A percentile compares a stretch with the other conserved stretches of the same genome.
Evolutionary conservation across 2,329 filamentous ascomycete genomes (phyloP).

Genomic region (Nothophaeocryptopus gaeumannii): DNA sequence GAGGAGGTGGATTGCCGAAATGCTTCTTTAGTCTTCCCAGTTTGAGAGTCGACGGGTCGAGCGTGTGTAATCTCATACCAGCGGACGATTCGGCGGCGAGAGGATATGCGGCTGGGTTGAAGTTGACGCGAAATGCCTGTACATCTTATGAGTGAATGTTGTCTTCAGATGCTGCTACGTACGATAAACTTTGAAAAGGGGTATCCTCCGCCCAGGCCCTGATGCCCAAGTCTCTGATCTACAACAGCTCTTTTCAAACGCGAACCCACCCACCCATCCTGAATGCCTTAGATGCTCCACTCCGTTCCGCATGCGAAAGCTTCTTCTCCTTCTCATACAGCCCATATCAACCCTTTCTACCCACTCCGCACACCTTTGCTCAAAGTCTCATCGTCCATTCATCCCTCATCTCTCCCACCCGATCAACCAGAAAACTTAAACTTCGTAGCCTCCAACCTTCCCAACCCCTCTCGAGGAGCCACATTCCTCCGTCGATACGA

Average conservation of each 20-base stretch:
- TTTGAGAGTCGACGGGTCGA: too few relatives aligned
- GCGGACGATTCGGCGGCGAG: too few relatives aligned
- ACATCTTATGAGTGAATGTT: too few relatives aligned
- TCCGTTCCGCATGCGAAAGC: not conserved
- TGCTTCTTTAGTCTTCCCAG: too few relatives aligned
- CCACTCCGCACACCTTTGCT: not conserved
- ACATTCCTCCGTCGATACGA: constrained; percentile 91
- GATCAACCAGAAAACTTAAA: constrained; percentile 66
- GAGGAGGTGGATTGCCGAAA: too few relatives aligned
- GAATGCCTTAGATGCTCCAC: not conserved
- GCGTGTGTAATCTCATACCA: too few relatives aligned
- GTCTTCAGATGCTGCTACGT: too few relatives aligned
- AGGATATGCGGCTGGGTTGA: too few relatives aligned
- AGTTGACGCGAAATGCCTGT: too few relatives aligned
- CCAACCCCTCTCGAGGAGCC: constrained; percentile 87
- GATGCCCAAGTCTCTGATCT: constrained; percentile 5
- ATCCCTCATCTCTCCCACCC: not conserved
- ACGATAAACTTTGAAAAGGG: not conserved
- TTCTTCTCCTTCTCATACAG: not conserved
- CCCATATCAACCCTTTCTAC: not conserved
- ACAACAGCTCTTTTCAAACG: not conserved
- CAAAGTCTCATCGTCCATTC: not conserved
- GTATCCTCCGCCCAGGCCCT: constrained; percentile 14
- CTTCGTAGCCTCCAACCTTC: constrained; percentile 77
- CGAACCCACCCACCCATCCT: not conserved